Evolutionary conservation across 2,329 filamentous ascomycete species (phyloP), one percentile per base, ranked within the genome.

Genomic region (Sporothrix phasma): DNA sequence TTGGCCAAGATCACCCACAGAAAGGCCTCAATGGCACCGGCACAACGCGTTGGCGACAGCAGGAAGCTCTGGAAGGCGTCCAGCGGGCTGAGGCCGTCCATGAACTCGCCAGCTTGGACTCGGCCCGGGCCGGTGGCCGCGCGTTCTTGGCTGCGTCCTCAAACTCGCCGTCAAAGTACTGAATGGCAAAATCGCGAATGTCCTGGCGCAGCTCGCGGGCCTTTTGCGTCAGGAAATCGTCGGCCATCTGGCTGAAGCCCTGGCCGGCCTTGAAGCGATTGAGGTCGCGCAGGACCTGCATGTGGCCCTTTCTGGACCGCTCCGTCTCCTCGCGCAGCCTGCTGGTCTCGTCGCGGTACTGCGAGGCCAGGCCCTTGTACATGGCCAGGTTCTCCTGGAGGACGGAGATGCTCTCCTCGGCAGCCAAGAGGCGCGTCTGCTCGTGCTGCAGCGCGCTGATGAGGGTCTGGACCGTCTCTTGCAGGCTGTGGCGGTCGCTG

Each of bases 181-280:
- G 61, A 17, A 63, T 39, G 37, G 61, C 47, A 62, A 66, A 66
- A 43, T 66, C 61, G 49, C 64, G 61, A 2, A 66, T 58, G 47
- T 66, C 64, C 56, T 66, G 64, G 56, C 64, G 61, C 61, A 66
- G 61, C 61, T 59, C 61, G 17, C 19, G 29, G 3, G 61, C 56
- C 41, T 46, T 45, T 24, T 61, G 49, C 24, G 56, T 51, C 41
- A 64, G 22, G 4, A 61, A 61, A 22, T 66, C 64, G 49, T 66
- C 64, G 31, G 61, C 8, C 56, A 64, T 56, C 54, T 61, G 54
- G 24, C 15, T 39, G 31, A 66, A 49, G 34, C 64, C 61, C 61
- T 56, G 56, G 49, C 61, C 34, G 13, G 64, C 64, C 29, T 61
- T 63, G 61, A 66, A 66, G 26, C 64, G 64, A 61, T 66, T 63